Evolutionary conservation across 2,329 filamentous ascomycete species (phyloP), one percentile per base, ranked within the genome.

Genomic region (Fusarium scirpi): DNA sequence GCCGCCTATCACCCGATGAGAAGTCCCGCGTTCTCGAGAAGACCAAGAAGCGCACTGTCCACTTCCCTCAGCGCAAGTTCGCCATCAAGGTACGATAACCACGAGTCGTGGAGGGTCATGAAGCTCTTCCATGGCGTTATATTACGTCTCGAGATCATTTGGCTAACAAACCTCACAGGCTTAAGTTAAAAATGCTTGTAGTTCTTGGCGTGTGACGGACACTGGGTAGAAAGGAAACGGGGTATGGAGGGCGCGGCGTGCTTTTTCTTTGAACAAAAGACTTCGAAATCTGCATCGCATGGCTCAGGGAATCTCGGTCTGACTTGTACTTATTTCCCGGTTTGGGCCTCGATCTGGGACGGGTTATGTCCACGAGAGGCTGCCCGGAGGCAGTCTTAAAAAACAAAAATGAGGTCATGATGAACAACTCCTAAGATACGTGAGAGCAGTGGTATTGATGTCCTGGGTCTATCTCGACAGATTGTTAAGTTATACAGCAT

Each of bases 41-140:
- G 92, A 91, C 94, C 85, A 94, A 94, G 91, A 99, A 99, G 94
- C 93, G 91, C 87, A 85, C 89, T 84, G 91, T 89, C 78, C 95
- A 99, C 89, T 99, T 99, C 90, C 96, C 96, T 77, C 94, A 97
- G 89, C 92, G 96, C 87, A 98, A 97, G 88, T 99, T 92, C 86
- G 96, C 96, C 85, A 93, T 99, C 85, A 99, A 98, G 95, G 96
- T 94, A 88, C 74, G 78, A 51, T 45, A 38, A 41, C 22, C 48
- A 32, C 16, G 52, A 10, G 44, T 30, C 15, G 45, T 53, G 4
- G 22, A 53, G 34, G 20, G n/a, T 58, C 44, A 29, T 27, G 8
- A 53, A 18, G 22, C 16, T 40, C 29, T 11, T 48, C 12, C 34
- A 44, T 34, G 44, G 34, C 30, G 38, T 41, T n/a, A 27, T 15